These are phyloP conservation scores for Colletotrichum spinosum DNA, from an alignment of 2,329 filamentous ascomycete genomes.

Conservation along the genomic window DNA sequence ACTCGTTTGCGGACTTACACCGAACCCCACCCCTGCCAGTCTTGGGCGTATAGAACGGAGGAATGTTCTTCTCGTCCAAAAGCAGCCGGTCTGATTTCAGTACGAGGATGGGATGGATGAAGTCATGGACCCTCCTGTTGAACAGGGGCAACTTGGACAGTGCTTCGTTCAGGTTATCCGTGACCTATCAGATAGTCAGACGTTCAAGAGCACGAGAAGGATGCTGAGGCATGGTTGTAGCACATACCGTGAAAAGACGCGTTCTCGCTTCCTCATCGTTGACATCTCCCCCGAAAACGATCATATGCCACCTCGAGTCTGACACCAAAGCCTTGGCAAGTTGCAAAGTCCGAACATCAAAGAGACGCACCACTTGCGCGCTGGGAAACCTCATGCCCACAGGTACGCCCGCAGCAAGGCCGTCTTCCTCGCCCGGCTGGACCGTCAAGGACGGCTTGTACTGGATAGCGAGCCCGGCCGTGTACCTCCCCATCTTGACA, in stretches of 20 bases:
- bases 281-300: conserved; percentile 14
- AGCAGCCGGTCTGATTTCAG: conserved; percentile 12
- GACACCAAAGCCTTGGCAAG: conserved; percentile 63
- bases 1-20: neutral
- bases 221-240: neutral
- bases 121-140: neutral
- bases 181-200: neutral
- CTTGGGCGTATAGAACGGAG: conserved; percentile 1
- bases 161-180: neutral
- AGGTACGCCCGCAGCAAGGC: conserved; percentile 53
- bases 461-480: conserved; percentile 66
- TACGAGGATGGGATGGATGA: conserved; percentile 1
- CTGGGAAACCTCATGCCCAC: conserved; percentile 69
- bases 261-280: neutral
- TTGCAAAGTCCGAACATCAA: conserved; percentile 68
- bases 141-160: neutral
- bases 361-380: conserved; percentile 69
- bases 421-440: conserved; percentile 44
- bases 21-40: conserved; percentile 1
- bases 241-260: conserved; percentile 2
- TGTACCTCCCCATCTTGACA: conserved; percentile 67
- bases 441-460: conserved; percentile 65
- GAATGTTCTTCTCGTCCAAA: conserved; percentile 20
- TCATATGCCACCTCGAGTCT: conserved; percentile 56
- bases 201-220: neutral